These are phyloP conservation scores for Serendipita indica DNA, from an alignment of 768 basidiomycete genomes.

Conservation along the genomic window DNA sequence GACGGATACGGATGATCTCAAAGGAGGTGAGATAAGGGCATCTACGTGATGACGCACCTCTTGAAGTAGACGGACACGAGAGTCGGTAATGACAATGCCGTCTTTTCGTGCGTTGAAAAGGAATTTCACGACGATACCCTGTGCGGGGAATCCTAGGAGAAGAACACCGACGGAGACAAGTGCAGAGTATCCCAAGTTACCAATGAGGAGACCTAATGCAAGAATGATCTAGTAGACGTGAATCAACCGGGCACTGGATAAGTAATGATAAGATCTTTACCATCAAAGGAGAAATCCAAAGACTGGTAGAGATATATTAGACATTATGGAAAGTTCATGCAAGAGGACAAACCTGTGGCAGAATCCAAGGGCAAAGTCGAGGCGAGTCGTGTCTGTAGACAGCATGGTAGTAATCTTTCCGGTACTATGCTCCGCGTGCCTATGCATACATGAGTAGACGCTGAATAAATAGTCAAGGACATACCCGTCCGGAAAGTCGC, in stretches of 20 bases:
- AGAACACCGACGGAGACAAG: constrained; percentile 49
- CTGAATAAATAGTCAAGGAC: not conserved
- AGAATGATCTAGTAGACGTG: constrained; percentile 47
- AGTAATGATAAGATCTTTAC: constrained; percentile 7
- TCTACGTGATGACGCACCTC: constrained; percentile 27
- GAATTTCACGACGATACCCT: constrained; percentile 34
- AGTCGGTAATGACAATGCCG: constrained; percentile 51
- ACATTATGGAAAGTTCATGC: no score
- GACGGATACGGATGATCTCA: constrained; percentile 46
- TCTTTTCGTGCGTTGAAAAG: constrained; percentile 41
- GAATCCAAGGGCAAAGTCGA: constrained; percentile 35
- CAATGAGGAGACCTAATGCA: constrained; percentile 46
- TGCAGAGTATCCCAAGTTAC: constrained; percentile 53
- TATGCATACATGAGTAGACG: constrained; percentile 15
- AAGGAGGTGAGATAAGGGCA: not conserved
- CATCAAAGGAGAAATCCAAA: not conserved
- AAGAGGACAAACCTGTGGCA: no score
- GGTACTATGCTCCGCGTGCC: constrained; percentile 41
- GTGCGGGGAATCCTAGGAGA: constrained; percentile 43
- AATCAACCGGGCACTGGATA: constrained; percentile 39
- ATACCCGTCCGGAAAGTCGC: constrained; percentile 39
- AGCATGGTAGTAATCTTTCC: constrained; percentile 61
- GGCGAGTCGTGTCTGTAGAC: constrained; percentile 42
- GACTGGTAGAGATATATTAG: no score
- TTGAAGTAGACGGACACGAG: constrained; percentile 45